Base-by-base conservation (phyloP, 345 rosid species). In the Syzygium aromaticum region DNA sequence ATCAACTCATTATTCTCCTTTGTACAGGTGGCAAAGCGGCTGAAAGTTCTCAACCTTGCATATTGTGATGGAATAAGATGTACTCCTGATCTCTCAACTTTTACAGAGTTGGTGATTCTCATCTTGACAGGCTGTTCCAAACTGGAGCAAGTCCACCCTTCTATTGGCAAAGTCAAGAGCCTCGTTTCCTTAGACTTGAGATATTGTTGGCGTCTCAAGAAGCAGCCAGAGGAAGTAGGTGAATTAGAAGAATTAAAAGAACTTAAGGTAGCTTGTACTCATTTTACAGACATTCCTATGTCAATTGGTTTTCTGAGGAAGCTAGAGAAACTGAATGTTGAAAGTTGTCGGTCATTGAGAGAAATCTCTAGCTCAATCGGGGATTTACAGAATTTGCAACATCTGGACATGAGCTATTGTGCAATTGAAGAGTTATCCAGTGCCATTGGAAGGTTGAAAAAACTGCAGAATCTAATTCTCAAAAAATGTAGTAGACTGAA, bases 181-280 rank as follows among this genome's bases (percentile, higher is more conserved):
- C 77, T 64, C 5, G 8, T 64, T 64, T 28, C 40, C 1, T 30
- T 64, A 22, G 43, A 64, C 40, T 64, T 64, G 43, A 28, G 11
- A 3, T 0, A 0, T 0, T n/a, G 19, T n/a, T 0, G 2, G 2
- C 6, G 3, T 13, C 19, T 61, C 0, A 6, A n/a, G 3, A 2
- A 6, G 38, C 9, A n/a, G 13, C 73, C 33, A 1, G 1, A 6
- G 1, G 73, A 13, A n/a, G 19, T 61, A 5, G 73, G 73, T 1
- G 38, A 61, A 61, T n/a, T 61, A 14, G 9, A 61, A n/a, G 73
- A 61, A 61, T 19, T 61, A n/a, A 61, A n/a, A 61, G 5, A 61
- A 61, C 73, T 61, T 3, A 0, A 2, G 3, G 13, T 61, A 61
- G 33, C 0, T 61, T 2, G 0, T n/a, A 0, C 4, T 3, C 4